phyloP scores from a whole-genome alignment of 2,329 filamentous ascomycete genomes.

The Paracamarosporium sp. region DNA sequence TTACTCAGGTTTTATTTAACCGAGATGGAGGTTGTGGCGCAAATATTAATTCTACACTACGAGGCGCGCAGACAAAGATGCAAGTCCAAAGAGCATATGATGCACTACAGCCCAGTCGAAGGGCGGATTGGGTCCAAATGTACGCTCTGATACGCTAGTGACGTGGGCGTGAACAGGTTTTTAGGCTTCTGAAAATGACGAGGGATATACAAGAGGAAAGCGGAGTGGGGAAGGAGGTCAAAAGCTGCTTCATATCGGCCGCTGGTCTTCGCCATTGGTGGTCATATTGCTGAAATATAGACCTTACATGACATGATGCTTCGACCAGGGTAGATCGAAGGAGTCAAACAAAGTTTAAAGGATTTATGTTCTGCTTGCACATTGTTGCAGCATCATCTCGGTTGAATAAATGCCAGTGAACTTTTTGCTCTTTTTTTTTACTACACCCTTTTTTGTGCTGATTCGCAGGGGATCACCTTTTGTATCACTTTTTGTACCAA shows the following conservation, averaged over 20 bases:
- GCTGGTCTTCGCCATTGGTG: too few species aligned
- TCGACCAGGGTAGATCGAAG: not conserved
- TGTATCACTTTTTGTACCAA: too few species aligned
- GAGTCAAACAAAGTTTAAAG: not conserved
- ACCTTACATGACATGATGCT: too few species aligned
- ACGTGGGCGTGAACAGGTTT: not conserved
- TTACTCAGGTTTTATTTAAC: not conserved
- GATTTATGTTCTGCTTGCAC: not conserved
- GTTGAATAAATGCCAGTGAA: not conserved
- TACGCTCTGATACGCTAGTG: not conserved
- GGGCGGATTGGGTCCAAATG: not conserved
- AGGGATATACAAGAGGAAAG: not conserved
- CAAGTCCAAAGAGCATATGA: not conserved
- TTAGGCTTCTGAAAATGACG: not conserved
- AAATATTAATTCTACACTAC: too few species aligned
- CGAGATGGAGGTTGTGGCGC: not conserved
- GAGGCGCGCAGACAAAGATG: not conserved
- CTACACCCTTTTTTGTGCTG: too few species aligned
- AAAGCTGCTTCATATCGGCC: too few species aligned
- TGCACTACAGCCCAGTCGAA: not conserved
- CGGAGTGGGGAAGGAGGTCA: not conserved
- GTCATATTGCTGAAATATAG: too few species aligned
- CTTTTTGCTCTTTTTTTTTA: too few species aligned
- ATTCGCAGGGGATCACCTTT: too few species aligned
- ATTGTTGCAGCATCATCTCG: not conserved